Evolutionary conservation across 352 stramenopile species (phyloP), one percentile per base, ranked within the genome.

Genomic region (Pythium scleroteichum): DNA sequence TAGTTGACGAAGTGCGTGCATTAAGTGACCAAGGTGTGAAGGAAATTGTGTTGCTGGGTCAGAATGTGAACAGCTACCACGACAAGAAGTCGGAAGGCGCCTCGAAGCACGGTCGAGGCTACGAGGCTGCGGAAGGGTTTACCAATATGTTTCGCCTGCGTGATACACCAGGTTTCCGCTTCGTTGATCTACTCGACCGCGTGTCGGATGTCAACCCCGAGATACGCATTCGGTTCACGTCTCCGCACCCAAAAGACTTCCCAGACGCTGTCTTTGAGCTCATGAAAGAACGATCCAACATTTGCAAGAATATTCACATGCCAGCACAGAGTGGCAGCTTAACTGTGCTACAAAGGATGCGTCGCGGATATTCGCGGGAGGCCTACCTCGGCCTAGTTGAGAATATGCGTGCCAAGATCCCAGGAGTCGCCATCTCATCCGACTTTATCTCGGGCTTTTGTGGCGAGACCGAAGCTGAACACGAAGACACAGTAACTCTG

Each of bases 11-110:
- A 73, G 96, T 98, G 42, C 76, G 73, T 44, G 54, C 80, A 17
- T 73, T 99, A 46, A 70, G 87, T 14, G 80, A 96, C 58, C 74
- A 97, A 46, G 94, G 92, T 45, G 88, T 99, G 19, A 99, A 99
- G 69, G 98, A 99, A 70, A 85, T 99, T 14, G 90, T 98, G 50
- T 78, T 99, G 29, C 79, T 99, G n/a, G 98, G 98, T 38, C 98
- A 99, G 76, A 99, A 99, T 75, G 97, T 99, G 42, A 99, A 99
- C 78, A 98, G 90, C 53, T 99, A 99, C 73, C 96, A 99, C 72
- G 97, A 99, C 79, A 92, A 83, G 23, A 81, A 88, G 59, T 92
- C 82, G 0, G 76, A 87, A 42, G 85, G 79, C 17, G 85, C 85
- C 16, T 46, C 59, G 14, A 78, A 92, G 44, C 66, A 81, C 22